Evolutionary conservation across 2,329 filamentous ascomycete species (phyloP), one percentile per base, ranked within the genome.

Genomic region (Capronia epimyces): DNA sequence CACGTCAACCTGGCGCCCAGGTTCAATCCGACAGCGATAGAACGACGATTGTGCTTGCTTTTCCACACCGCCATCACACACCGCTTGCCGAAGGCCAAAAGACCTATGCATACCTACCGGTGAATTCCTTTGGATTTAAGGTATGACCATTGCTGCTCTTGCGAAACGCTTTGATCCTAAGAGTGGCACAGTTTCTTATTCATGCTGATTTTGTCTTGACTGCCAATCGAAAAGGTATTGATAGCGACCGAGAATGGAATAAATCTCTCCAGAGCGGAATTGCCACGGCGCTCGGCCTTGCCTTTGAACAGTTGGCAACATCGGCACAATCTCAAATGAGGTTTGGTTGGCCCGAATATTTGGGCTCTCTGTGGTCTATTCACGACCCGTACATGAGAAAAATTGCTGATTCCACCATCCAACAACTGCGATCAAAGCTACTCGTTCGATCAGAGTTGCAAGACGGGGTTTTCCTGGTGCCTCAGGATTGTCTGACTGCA

Each of bases 61-160:
- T 56, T 31, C 22, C 27, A 16, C 20, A 48, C 8, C 40, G 50
- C 13, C 10, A 34, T 24, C 53, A 50, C 12, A 25, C 40, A 12
- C 43, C 52, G 15, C 32, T 29, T 6, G 13, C 36, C 15, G 10
- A 34, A 6, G 50, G 50, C 18, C 50, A 56, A 24, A 40, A 53
- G 32, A 42, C 52, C 5, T 56, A 49, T 34, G 53, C 53, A 29
- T 53, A 44, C 43, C 44, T 56, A 20, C 53, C 52, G 20, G 46
- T 56, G 15, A 13, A 10, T 15, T 22, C 18, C 25, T 22, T 44
- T 44, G 24, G 21, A 31, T 22, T 44, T 12, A 13, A 18, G 10
- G 42, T 44, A 44, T 44, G 42, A 27, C 10, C 5, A 10, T 6
- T 10, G 25, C 25, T 44, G 24, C 24, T 24, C 18, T 44, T 44